Evolutionary conservation across 148 eudicot species (phyloP).

Genomic region (Polygonum aviculare): DNA sequence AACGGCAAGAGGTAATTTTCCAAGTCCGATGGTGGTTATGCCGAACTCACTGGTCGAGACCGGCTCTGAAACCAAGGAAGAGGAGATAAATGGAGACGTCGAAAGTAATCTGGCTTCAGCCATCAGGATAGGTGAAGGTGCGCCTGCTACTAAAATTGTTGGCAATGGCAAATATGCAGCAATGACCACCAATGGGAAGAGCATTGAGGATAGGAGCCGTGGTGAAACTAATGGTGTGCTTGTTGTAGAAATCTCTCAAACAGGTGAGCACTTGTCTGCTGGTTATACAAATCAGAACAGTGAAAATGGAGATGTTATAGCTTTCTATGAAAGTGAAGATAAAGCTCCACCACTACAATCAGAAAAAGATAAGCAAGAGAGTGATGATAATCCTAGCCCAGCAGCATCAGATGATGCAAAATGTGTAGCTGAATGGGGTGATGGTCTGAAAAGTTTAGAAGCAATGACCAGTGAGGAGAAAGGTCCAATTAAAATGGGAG

Average conservation of each 20-base stretch:
- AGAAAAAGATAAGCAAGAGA: neutral
- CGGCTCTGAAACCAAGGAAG: neutral
- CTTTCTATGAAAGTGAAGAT: neutral
- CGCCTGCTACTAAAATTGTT: conserved; percentile 22
- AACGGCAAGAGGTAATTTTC: neutral
- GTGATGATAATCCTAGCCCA: conserved; percentile 7
- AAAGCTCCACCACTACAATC: neutral
- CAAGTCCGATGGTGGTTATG: neutral
- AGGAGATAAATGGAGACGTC: neutral
- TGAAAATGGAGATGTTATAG: conserved; percentile 4
- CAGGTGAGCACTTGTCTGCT: neutral
- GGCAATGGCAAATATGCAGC: conserved; percentile 17
- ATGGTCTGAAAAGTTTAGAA: conserved; percentile 5
- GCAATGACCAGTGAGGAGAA: neutral
- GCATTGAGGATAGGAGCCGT: conserved; percentile 13
- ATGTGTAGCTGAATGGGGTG: conserved; percentile 20
- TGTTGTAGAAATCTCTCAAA: neutral
- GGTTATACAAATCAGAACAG: neutral
- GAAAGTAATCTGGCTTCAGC: conserved; percentile 21
- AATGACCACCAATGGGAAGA: conserved; percentile 17
- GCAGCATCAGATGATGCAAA: conserved; percentile 10
- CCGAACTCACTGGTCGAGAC: neutral
- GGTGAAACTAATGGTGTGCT: neutral
- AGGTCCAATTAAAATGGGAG: neutral
- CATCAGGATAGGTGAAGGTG: conserved; percentile 21